These are phyloP conservation scores for Psilocybe azurescens DNA, from an alignment of 768 basidiomycete species.

Conservation along the genomic window DNA sequence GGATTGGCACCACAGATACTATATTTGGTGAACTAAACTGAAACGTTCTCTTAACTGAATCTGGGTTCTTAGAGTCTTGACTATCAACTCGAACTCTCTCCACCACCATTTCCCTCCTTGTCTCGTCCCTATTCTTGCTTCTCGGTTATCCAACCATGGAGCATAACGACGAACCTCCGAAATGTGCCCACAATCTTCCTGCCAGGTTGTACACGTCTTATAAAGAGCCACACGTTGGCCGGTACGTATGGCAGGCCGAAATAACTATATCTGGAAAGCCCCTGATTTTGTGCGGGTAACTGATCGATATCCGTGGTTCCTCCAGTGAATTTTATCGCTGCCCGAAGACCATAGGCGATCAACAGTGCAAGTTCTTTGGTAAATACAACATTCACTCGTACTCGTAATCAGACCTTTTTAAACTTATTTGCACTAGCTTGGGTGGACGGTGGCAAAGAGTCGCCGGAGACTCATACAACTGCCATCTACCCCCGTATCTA, in stretches of 20 bases:
- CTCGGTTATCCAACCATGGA: not conserved
- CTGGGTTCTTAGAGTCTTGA: not conserved
- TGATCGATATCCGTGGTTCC: not conserved
- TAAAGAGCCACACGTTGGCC: not conserved
- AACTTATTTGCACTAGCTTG: constrained; percentile 9
- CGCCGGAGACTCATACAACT: constrained; percentile 1
- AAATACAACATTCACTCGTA: not conserved
- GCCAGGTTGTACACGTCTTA: not conserved
- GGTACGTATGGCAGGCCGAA: not conserved
- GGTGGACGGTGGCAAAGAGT: constrained; percentile 2
- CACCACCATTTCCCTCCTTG: no score
- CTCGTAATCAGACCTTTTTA: not conserved
- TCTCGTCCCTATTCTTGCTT: not conserved
- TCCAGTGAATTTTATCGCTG: constrained; percentile 22
- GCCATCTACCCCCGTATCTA: constrained; percentile 7
- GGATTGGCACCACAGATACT: not conserved
- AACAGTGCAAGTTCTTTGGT: constrained; percentile 20
- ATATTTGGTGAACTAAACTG: not conserved
- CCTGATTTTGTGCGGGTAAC: not conserved
- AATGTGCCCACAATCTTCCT: not conserved
- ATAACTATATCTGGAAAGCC: no score
- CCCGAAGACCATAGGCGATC: constrained; percentile 14
- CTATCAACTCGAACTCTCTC: no score
- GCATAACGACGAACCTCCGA: not conserved
- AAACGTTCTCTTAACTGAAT: not conserved